Evolutionary conservation across 2,329 filamentous ascomycete genomes (phyloP).

Genomic region (Penicillium sp.): DNA sequence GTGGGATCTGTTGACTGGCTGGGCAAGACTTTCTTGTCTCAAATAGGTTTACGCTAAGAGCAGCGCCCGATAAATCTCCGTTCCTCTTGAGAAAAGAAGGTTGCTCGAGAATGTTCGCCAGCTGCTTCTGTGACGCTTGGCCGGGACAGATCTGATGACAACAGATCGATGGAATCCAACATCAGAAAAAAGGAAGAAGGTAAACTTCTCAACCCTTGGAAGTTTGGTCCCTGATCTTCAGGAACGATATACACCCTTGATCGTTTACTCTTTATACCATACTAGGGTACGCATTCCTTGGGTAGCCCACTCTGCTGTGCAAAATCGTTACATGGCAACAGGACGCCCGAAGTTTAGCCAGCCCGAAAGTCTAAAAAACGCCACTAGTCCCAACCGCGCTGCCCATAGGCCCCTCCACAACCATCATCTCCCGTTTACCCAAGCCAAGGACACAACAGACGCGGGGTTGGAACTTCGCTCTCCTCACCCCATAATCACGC

Average conservation of each 20-base stretch:
- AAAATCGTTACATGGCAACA: neutral
- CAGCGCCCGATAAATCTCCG: conserved; percentile 9
- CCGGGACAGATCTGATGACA: neutral
- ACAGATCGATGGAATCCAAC: neutral
- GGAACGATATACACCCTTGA: no score
- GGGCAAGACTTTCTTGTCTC: neutral
- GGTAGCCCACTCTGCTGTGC: neutral
- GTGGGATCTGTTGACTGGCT: neutral
- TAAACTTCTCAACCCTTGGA: no score
- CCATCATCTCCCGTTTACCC: neutral
- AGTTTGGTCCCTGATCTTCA: no score
- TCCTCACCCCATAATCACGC: neutral
- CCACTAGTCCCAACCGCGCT: neutral
- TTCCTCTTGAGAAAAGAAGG: no score
- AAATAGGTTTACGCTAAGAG: neutral
- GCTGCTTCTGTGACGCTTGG: neutral
- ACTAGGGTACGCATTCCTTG: neutral
- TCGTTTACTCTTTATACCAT: neutral
- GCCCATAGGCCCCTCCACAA: conserved; percentile 1
- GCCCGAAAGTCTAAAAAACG: conserved; percentile 4
- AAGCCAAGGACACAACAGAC: neutral
- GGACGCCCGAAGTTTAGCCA: conserved; percentile 9
- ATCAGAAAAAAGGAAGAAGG: neutral
- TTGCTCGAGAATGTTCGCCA: neutral
- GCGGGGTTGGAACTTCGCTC: neutral